Conservation (phyloP, 2,329 filamentous ascomycete genomes). For the Penicillium sp. region DNA sequence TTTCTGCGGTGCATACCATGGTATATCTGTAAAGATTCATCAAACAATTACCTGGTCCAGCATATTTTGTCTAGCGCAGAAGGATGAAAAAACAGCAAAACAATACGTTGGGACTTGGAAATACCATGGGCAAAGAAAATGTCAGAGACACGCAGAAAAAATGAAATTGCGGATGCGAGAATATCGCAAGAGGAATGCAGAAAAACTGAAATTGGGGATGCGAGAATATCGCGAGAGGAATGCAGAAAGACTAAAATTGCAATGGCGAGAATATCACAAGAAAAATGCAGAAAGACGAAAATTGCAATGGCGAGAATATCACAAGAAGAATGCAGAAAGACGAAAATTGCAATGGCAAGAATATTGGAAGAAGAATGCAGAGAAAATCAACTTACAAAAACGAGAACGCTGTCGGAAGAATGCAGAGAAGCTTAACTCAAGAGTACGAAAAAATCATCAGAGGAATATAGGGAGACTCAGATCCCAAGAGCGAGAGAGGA, state of each 20-base stretch:
- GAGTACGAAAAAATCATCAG: rapidly evolving
- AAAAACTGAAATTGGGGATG: rapidly evolving
- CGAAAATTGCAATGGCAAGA: not conserved
- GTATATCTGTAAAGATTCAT: not conserved
- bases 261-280: not conserved
- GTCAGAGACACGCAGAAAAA: not conserved
- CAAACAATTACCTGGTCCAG: not conserved
- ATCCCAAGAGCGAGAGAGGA: rapidly evolving
- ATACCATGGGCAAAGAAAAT: not conserved
- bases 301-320: not conserved
- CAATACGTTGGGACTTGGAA: not conserved
- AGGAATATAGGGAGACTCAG: not conserved
- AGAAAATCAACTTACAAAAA: rapidly evolving
- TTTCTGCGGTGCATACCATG: not conserved
- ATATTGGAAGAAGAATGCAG: not conserved
- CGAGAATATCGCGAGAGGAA: not conserved
- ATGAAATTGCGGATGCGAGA: not conserved
- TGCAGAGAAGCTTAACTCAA: not conserved
- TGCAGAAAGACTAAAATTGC: not conserved
- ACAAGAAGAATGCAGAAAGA: not conserved
- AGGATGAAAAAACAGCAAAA: not conserved
- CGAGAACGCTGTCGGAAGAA: not conserved
- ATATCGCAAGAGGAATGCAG: not conserved
- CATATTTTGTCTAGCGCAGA: not conserved
- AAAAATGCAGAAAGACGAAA: not conserved